Conservation (phyloP, 1,284 basidiomycete genomes). For the Cryptococcus floricola region DNA sequence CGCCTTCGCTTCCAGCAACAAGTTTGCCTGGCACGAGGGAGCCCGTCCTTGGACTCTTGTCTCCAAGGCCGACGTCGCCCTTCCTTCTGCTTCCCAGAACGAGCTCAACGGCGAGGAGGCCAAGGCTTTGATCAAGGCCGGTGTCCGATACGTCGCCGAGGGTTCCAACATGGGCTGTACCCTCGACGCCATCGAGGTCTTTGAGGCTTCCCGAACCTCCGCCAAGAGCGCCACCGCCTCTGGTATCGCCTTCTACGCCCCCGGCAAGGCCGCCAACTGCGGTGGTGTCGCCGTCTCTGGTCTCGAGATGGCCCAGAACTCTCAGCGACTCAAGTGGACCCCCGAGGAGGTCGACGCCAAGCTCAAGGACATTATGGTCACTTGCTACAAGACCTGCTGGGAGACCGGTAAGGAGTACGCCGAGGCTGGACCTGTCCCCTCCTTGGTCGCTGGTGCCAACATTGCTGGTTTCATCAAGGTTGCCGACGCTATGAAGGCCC, state of each 20-base stretch:
- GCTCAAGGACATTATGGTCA: slow-evolving; percentile 71
- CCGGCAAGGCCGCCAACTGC: slow-evolving; percentile 68
- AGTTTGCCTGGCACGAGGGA: slow-evolving; percentile 66
- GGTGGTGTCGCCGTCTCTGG: slow-evolving; percentile 60
- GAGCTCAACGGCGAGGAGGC: slow-evolving; percentile 68
- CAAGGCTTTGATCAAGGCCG: slow-evolving; percentile 64
- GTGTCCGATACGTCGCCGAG: slow-evolving; percentile 70
- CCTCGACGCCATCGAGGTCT: slow-evolving; percentile 68
- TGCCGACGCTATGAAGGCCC: slow-evolving; percentile 61
- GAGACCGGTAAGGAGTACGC: slow-evolving; percentile 61
- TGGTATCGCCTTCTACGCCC: slow-evolving; percentile 62
- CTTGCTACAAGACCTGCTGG: slow-evolving; percentile 62
- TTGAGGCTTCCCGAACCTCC: slow-evolving; percentile 60
- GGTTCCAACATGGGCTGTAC: slow-evolving; percentile 73
- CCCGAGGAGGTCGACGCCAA: slow-evolving; percentile 65
- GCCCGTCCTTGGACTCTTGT: slow-evolving; percentile 72
- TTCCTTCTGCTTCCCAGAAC: slow-evolving; percentile 75
- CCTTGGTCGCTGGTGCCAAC: slow-evolving; percentile 67
- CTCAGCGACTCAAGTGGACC: slow-evolving; percentile 61
- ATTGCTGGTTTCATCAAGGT: slow-evolving; percentile 69
- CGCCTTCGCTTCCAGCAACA: slow-evolving; percentile 51
- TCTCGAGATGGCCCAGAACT: slow-evolving; percentile 80
- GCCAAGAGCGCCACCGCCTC: slow-evolving; percentile 49
- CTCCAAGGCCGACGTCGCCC: slow-evolving; percentile 63
- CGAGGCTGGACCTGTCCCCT: slow-evolving; percentile 58